Evolutionary conservation across 768 basidiomycete genomes (phyloP).

Genomic region (Hypholoma fasciculare): DNA sequence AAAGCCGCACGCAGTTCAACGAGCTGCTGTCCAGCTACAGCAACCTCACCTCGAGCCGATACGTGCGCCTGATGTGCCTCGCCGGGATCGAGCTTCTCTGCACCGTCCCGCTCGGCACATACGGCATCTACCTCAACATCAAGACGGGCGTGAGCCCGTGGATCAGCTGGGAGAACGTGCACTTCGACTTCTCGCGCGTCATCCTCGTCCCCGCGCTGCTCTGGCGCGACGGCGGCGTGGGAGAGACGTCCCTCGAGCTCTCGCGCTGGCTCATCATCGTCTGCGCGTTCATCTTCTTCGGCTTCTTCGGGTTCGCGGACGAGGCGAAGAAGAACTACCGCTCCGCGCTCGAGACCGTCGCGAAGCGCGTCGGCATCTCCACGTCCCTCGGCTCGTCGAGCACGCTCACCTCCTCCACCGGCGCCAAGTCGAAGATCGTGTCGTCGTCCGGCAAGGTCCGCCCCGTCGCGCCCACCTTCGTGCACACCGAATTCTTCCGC

Average conservation of each 20-base stretch:
- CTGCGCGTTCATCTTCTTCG: constrained; percentile 60
- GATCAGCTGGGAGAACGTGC: constrained; percentile 51
- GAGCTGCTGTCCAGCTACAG: constrained; percentile 36
- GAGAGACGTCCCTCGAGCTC: constrained; percentile 34
- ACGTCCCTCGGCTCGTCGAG: constrained; percentile 20
- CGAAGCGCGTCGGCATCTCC: constrained; percentile 35
- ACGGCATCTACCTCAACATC: constrained; percentile 36
- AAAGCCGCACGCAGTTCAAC: constrained; percentile 42
- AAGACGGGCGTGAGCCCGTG: constrained; percentile 38
- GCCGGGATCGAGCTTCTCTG: constrained; percentile 46
- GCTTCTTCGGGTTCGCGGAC: constrained; percentile 65
- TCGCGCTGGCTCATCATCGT: constrained; percentile 47
- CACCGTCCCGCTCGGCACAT: constrained; percentile 45
- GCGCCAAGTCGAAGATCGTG: constrained; percentile 25
- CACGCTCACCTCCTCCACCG: constrained; percentile 25
- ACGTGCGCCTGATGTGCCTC: constrained; percentile 59
- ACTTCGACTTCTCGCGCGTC: constrained; percentile 47
- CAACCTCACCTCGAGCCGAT: constrained; percentile 47
- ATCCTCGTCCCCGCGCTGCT: constrained; percentile 37
- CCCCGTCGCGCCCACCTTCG: constrained; percentile 42
- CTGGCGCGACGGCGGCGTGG: constrained; percentile 36
- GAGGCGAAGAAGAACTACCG: constrained; percentile 60
- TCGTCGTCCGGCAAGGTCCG: constrained; percentile 27
- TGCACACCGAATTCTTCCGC: constrained; percentile 43
- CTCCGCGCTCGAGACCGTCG: constrained; percentile 34